A percentile compares a stretch with the other conserved stretches of the same genome.
These are phyloP conservation scores for Echites panduratus DNA, from an alignment of 257 asterid species.

Conservation along the genomic window DNA sequence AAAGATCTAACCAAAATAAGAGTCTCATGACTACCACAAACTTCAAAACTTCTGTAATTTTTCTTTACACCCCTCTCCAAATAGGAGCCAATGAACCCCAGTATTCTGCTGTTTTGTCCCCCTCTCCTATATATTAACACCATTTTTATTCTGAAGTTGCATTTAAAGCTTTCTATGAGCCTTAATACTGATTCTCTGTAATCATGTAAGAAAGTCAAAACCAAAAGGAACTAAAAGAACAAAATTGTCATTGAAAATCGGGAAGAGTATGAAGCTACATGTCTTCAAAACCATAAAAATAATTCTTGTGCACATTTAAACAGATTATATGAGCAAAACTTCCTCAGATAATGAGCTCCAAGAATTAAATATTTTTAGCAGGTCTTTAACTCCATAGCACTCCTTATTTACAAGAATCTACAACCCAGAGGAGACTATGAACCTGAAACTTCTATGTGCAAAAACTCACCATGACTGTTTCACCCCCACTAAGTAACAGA, in stretches of 20 bases:
- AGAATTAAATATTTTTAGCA: background rate
- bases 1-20: background rate
- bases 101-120: background rate
- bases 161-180: too few species aligned
- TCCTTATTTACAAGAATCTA: background rate
- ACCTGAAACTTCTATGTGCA: background rate
- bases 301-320: background rate
- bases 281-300: background rate
- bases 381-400: background rate
- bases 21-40: background rate
- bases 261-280: background rate
- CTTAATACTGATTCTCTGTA: background rate
- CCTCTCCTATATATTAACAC: background rate
- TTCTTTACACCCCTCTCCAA: background rate
- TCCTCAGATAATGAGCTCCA: background rate
- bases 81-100: background rate
- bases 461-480: constrained; percentile 62
- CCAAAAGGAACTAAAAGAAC: background rate
- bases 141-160: background rate
- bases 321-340: background rate
- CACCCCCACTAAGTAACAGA: constrained; percentile 58
- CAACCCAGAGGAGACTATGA: background rate
- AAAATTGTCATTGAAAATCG: too few species aligned
- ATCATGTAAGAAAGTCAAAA: background rate
- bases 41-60: background rate